Evolutionary conservation across 495 filamentous ascomycete species (phyloP).

Genomic region (Xanthoparmelia taractica): DNA sequence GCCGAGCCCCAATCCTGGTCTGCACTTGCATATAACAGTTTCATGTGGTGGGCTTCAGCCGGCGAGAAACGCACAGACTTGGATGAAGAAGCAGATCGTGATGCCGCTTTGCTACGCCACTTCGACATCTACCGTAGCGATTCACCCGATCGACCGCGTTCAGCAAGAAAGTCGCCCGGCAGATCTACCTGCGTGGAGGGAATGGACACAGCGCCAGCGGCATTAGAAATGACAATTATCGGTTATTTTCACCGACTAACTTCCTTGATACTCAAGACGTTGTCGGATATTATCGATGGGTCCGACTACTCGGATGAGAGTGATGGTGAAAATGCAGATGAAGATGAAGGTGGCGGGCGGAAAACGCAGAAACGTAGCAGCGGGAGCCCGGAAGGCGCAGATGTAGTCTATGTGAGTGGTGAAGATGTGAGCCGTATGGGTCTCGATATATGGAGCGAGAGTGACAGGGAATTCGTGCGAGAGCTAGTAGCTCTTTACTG

Average conservation of each 20-base stretch:
- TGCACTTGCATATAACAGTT: slow-evolving; percentile 77
- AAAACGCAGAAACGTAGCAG: slow-evolving; percentile 13
- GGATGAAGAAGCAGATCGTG: slow-evolving; percentile 33
- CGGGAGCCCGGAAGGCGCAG: slow-evolving; percentile 5
- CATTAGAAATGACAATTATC: slow-evolving; percentile 65
- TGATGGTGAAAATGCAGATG: slow-evolving; percentile 37
- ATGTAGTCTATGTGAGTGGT: slow-evolving; percentile 50
- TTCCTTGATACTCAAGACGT: slow-evolving; percentile 55
- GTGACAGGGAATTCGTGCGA: slow-evolving; percentile 64
- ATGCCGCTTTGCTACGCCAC: slow-evolving; percentile 28
- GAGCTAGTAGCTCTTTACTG: slow-evolving; percentile 65
- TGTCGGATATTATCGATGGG: slow-evolving; percentile 61
- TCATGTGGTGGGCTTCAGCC: slow-evolving; percentile 98
- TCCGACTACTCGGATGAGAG: slow-evolving; percentile 34
- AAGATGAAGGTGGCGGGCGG: slow-evolving; percentile 31
- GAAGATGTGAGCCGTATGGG: slow-evolving; percentile 75
- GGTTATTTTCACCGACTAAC: slow-evolving; percentile 90
- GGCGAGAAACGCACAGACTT: slow-evolving; percentile 63
- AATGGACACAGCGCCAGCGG: slow-evolving; percentile 7
- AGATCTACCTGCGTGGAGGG: slow-evolving; percentile 27
- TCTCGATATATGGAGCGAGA: slow-evolving; percentile 76
- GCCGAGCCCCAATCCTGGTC: slow-evolving; percentile 82
- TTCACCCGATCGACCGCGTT: slow-evolving; percentile 20
- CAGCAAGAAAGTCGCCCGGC: slow-evolving; percentile 25
- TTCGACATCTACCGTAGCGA: slow-evolving; percentile 36